Evolutionary conservation across 345 rosid genomes (phyloP).

Genomic region (Aurinia saxatilis): DNA sequence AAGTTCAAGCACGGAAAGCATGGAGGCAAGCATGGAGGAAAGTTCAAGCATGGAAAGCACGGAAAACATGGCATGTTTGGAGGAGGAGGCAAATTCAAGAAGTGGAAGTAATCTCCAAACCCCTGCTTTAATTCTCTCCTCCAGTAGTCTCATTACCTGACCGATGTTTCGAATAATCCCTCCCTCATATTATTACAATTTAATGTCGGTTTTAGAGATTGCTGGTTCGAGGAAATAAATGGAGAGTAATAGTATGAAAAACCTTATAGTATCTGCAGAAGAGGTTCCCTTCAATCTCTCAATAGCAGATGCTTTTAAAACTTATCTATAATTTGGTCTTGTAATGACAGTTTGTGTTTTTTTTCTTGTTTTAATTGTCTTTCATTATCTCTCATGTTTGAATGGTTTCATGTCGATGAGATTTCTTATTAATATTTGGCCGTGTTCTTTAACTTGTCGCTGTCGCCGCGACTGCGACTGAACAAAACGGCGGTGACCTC

Average conservation of each 20-base stretch:
- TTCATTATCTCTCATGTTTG: conserved; percentile 9
- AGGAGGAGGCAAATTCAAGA: conserved; percentile 66
- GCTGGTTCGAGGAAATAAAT: conserved; percentile 18
- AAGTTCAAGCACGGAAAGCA: conserved; percentile 76
- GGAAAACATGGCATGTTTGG: conserved; percentile 52
- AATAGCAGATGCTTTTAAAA: conserved; percentile 8
- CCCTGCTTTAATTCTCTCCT: neutral
- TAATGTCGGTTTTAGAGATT: conserved; percentile 21
- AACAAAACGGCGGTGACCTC: too few species aligned
- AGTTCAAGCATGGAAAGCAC: conserved; percentile 73
- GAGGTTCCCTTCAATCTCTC: conserved; percentile 13
- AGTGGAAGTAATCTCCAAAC: conserved; percentile 67
- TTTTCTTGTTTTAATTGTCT: neutral
- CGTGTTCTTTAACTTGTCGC: too few species aligned
- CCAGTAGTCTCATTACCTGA: conserved; percentile 8
- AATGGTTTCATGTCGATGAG: neutral
- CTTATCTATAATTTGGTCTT: conserved; percentile 19
- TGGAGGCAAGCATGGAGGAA: conserved; percentile 61
- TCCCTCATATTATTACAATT: neutral
- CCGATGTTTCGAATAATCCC: conserved; percentile 20
- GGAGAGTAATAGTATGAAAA: conserved; percentile 16
- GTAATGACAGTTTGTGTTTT: conserved; percentile 21
- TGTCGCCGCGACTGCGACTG: too few species aligned
- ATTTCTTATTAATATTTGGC: neutral
- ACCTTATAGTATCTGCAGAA: conserved; percentile 11